Evolutionary conservation across 2,329 filamentous ascomycete genomes (phyloP).

Genomic region (Chrysoporthe puriensis): DNA sequence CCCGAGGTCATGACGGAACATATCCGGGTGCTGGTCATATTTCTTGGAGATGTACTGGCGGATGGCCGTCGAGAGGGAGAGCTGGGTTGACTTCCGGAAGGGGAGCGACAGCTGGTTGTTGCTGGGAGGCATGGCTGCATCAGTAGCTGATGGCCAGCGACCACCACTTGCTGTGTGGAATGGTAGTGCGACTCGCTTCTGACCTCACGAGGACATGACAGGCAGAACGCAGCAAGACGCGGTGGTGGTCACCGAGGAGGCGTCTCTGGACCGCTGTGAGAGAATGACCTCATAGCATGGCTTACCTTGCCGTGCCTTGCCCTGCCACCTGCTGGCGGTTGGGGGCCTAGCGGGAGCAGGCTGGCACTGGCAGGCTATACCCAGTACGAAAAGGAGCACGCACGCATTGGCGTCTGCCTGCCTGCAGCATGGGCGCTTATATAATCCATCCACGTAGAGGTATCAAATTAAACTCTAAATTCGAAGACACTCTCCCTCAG

Average conservation of each 20-base stretch:
- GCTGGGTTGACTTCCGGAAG: conserved; percentile 81
- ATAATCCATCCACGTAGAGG: not conserved
- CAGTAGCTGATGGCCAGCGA: conserved; percentile 11
- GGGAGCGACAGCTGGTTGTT: conserved; percentile 76
- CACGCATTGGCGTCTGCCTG: not conserved
- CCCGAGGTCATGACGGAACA: conserved; percentile 86
- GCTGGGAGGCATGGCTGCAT: conserved; percentile 31
- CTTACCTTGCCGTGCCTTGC: conserved; percentile 3
- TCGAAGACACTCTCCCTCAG: too few species aligned
- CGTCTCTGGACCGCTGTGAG: not conserved
- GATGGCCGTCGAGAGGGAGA: conserved; percentile 81
- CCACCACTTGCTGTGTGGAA: not conserved
- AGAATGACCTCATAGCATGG: conserved; percentile 24
- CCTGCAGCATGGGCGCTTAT: not conserved
- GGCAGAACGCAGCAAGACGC: not conserved
- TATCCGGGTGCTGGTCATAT: conserved; percentile 98
- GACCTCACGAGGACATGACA: conserved; percentile 23
- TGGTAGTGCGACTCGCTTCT: not conserved
- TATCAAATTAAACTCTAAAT: not conserved
- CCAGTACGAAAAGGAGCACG: not conserved
- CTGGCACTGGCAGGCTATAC: not conserved
- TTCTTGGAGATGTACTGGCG: conserved; percentile 95
- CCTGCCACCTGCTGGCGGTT: too few species aligned
- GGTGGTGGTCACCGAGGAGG: not conserved
- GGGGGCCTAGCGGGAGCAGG: not conserved